Evolutionary conservation across 345 rosid genomes (phyloP).

Genomic region (Cardamine chenopodiifolia): DNA sequence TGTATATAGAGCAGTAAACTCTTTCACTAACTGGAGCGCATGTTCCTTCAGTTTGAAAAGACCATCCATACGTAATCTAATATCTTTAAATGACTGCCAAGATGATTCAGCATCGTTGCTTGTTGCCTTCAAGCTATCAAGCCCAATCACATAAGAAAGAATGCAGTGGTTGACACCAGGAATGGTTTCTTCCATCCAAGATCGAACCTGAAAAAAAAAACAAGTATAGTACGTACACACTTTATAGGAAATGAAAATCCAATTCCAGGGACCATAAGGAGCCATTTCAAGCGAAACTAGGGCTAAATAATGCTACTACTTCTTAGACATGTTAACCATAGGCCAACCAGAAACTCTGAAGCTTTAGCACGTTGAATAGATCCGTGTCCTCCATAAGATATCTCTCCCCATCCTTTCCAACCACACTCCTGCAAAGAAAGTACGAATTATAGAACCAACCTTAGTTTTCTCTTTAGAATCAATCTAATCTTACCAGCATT

Average conservation of each 20-base stretch:
- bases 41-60: constrained; percentile 70
- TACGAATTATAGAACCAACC: constrained; percentile 14
- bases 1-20: constrained; percentile 82
- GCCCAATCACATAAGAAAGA: constrained; percentile 75
- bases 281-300: constrained; percentile 13
- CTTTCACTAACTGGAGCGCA: constrained; percentile 62
- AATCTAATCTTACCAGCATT: neutral
- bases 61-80: constrained; percentile 88
- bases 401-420: constrained; percentile 99
- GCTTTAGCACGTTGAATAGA: constrained; percentile 77
- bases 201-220: constrained; percentile 61
- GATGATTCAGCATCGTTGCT: constrained; percentile 38
- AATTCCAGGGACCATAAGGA: constrained; percentile 7
- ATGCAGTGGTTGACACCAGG: constrained; percentile 55
- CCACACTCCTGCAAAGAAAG: constrained; percentile 65
- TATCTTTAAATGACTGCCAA: constrained; percentile 49
- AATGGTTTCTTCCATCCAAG: constrained; percentile 84
- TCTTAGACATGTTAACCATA: constrained; percentile 15
- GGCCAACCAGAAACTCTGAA: constrained; percentile 79
- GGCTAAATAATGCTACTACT: constrained; percentile 22
- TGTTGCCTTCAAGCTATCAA: constrained; percentile 80
- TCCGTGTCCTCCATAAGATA: constrained; percentile 85
- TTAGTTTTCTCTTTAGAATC: constrained; percentile 1
- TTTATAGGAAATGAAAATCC: neutral
- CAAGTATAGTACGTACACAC: neutral